Base-by-base conservation (phyloP, 208 protist genomes). In the Wallacemonas sp. region DNA sequence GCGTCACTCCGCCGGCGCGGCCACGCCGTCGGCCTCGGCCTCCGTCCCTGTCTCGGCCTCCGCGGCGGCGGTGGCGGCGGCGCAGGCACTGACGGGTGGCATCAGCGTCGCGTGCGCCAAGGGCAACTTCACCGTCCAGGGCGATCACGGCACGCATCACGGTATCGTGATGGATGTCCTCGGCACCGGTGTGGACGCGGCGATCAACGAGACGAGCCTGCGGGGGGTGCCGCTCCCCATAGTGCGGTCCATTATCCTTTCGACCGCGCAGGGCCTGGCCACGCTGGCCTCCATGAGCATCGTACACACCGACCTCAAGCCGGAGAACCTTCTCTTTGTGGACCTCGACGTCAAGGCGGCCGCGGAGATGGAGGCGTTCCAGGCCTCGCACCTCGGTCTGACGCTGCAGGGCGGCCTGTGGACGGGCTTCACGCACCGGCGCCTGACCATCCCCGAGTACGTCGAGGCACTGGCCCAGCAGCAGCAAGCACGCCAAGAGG, bases 81-180 rank as follows among this genome's bases (percentile, higher is more conserved):
- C 20, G 25, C 48, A 55, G 23, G 22, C 23, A 10, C 48, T 41
- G 7, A 12, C 20, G 4, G 52, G 22, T 3, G 29, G 31, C 26
- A 25, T 41, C 16, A 36, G n/a, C 38, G 39, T 89, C 12, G 67
- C 72, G 4, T 73, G 38, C 41, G 70, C 91, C 41, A 70, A 67
- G 28, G 80, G 77, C 48, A 44, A 61, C 52, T 94, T 94, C 67
- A 74, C 49, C 11, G 77, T 90, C 38, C 52, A 76, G 25, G 87
- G 87, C 10, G 41, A 38, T 29, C 74, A 81, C 64, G 87, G 87
- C 61, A 77, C 61, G 16, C 87, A 99, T 68, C 72, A 96, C 18
- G 97, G 92, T 67, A 91, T 99, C 70, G 95, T 97, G 10, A 98
- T 99, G 76, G 90, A 98, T 73, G 73, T 97, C 0, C 67, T 99